Conservation (phyloP, 192 early-diverging fungal species). For the Cetraspora pellucida region DNA sequence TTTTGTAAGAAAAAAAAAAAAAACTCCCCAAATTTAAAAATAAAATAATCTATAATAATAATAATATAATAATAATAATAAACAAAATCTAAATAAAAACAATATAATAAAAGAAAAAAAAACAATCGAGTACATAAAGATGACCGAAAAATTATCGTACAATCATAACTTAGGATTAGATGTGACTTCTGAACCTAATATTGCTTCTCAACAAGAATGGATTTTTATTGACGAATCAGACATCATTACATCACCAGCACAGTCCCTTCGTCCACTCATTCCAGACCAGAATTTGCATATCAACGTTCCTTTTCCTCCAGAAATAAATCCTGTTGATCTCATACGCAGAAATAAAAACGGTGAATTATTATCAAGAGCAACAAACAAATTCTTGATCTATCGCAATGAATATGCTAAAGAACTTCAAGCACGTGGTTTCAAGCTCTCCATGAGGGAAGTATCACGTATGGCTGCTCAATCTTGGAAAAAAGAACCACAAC, state of each 20-base stretch:
- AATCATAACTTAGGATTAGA: too few species aligned
- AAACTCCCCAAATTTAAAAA: background rate
- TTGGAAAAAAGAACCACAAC: constrained; percentile 27
- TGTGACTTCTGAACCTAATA: too few species aligned
- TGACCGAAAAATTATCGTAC: too few species aligned
- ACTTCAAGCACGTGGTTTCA: background rate
- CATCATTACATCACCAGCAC: constrained; percentile 5
- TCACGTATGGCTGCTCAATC: constrained; percentile 16
- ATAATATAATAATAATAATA: background rate
- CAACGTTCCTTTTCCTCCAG: constrained; percentile 21
- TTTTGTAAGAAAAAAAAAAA: too few species aligned
- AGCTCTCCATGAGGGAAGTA: constrained; percentile 23
- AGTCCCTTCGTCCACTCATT: background rate
- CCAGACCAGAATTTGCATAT: background rate
- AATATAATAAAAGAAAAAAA: background rate
- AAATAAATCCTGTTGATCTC: constrained; percentile 27
- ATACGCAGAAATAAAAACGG: constrained; percentile 23
- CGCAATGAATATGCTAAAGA: constrained; percentile 31
- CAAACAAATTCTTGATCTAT: constrained; percentile 35
- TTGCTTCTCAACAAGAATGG: constrained; percentile 5
- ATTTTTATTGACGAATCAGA: constrained; percentile 25
- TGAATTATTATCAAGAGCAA: background rate
- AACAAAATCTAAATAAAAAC: background rate
- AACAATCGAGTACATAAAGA: too few species aligned
- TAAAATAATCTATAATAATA: background rate